These are phyloP conservation scores for Fraxinus pennsylvanica DNA, from an alignment of 257 asterid genomes.

Conservation along the genomic window DNA sequence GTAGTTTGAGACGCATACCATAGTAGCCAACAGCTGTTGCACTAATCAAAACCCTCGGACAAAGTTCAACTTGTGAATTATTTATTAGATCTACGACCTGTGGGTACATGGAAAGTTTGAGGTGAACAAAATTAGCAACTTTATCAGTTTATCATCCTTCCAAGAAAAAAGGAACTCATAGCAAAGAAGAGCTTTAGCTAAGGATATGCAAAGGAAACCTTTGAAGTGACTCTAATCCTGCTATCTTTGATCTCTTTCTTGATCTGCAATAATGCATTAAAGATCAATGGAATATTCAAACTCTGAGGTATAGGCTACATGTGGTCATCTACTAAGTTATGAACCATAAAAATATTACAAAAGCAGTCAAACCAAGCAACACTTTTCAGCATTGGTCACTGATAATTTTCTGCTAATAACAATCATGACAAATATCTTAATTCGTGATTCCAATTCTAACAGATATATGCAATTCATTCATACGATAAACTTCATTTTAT, in stretches of 20 bases:
- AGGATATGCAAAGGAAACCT: constrained; percentile 40
- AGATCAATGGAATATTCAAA: constrained; percentile 16
- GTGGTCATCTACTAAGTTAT: not conserved
- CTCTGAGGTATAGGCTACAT: not conserved
- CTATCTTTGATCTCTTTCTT: constrained; percentile 91
- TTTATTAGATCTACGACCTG: constrained; percentile 79
- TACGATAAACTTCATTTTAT: not conserved
- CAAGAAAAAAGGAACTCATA: not conserved
- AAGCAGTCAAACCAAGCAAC: not conserved
- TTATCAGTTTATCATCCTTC: not conserved
- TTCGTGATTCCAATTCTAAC: not conserved
- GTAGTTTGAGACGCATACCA: constrained; percentile 46
- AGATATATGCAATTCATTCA: not conserved
- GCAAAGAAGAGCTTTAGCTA: constrained; percentile 17
- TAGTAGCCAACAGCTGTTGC: constrained; percentile 96
- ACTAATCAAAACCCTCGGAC: constrained; percentile 81
- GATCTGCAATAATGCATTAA: constrained; percentile 51
- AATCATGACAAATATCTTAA: not conserved
- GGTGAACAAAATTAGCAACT: not conserved
- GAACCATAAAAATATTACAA: not conserved
- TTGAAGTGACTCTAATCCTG: constrained; percentile 79
- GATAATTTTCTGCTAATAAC: not conserved
- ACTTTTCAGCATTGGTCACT: not conserved
- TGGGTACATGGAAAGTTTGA: not conserved
- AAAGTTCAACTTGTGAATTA: constrained; percentile 45